A percentile compares a stretch with the other conserved stretches of the same genome.
Evolutionary conservation across 148 eudicot species (phyloP).

Genomic region (Oxyria digyna): DNA sequence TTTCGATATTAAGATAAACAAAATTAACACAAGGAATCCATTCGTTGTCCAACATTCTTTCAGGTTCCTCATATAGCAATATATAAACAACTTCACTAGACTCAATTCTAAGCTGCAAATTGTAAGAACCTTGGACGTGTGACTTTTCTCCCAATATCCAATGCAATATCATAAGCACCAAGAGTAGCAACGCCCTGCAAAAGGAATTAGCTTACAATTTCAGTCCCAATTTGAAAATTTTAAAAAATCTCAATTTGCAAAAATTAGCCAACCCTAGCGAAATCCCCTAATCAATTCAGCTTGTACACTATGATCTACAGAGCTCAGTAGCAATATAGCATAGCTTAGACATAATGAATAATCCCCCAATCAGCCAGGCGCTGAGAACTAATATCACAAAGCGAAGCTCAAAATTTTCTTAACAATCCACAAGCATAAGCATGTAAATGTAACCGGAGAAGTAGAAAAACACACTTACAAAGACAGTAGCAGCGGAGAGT

Average conservation of each 20-base stretch:
- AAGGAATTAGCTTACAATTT: no score
- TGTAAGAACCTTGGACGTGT: slow-evolving; percentile 61
- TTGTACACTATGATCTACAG: background rate
- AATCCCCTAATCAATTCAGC: background rate
- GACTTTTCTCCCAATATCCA: slow-evolving; percentile 79
- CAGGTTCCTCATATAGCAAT: background rate
- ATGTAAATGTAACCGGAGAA: background rate
- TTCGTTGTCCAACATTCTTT: background rate
- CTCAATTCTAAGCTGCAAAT: background rate
- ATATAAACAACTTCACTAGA: background rate
- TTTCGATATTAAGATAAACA: background rate
- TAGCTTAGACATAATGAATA: background rate
- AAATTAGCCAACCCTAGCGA: background rate
- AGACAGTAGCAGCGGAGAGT: slow-evolving; percentile 55
- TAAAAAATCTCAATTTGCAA: no score
- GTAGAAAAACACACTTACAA: slow-evolving; percentile 26
- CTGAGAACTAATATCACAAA: slow-evolving; percentile 1
- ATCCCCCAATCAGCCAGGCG: background rate
- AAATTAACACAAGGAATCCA: background rate
- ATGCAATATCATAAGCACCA: slow-evolving; percentile 77
- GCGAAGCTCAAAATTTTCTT: background rate
- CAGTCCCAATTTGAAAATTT: no score
- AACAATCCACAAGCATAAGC: slow-evolving; percentile 1
- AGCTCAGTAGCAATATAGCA: no score
- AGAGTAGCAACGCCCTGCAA: slow-evolving; percentile 63